Conservation (phyloP, 441 rosid species). For the Sinapis alba region DNA sequence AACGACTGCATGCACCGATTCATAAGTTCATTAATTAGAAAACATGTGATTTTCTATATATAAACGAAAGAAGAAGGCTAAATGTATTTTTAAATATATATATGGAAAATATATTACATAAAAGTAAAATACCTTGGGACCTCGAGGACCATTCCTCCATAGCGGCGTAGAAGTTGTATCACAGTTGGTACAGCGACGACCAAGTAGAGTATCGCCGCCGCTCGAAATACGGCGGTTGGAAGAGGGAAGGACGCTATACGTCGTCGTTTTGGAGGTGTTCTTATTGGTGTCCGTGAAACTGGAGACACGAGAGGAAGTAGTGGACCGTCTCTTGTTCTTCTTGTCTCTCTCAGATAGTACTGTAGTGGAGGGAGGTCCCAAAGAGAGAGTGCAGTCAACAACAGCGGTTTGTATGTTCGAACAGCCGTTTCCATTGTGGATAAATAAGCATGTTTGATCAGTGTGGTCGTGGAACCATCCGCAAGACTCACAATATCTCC, state of each 20-base stretch:
- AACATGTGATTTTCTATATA: not conserved
- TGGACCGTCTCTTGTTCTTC: not conserved
- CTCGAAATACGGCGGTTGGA: not conserved
- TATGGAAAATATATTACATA: not conserved
- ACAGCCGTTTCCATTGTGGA: not conserved
- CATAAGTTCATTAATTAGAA: not conserved
- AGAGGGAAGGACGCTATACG: not conserved
- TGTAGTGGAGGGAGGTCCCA: constrained; percentile 4
- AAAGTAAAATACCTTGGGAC: constrained; percentile 6
- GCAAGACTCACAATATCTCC: not conserved
- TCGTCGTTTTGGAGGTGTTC: not conserved
- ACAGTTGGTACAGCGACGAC: constrained; percentile 3
- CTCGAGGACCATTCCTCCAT: constrained; percentile 18
- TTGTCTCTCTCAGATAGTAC: not conserved
- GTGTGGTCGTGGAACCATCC: not conserved
- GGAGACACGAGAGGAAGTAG: not conserved
- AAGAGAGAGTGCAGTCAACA: constrained; percentile 5
- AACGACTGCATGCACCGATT: constrained; percentile 60
- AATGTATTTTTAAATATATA: not conserved
- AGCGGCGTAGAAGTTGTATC: constrained; percentile 9
- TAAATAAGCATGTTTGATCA: not conserved
- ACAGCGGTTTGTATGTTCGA: not conserved
- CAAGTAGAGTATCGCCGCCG: not conserved
- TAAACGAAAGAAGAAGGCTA: no score
- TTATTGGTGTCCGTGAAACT: not conserved